phyloP scores from a whole-genome alignment of 805 yeast genomes.

The Lipomyces anomalus region DNA sequence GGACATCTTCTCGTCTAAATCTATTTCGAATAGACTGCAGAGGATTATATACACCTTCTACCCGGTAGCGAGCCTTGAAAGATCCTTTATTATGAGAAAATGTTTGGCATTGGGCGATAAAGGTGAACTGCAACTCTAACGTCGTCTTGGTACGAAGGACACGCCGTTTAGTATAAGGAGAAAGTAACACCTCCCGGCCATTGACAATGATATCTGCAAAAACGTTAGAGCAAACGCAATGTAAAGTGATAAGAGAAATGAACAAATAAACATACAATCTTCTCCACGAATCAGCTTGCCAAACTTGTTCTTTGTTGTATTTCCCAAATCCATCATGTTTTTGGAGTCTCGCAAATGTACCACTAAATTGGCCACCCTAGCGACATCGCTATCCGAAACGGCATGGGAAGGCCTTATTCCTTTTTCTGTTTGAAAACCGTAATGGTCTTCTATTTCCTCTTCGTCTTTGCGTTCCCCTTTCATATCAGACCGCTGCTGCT shows the following conservation, averaged over 20 bases:
- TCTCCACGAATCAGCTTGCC: slow-evolving; percentile 2
- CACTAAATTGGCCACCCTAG: slow-evolving; percentile 15
- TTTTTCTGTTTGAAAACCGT: too few relatives aligned
- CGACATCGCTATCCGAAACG: slow-evolving; percentile 19
- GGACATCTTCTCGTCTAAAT: too few relatives aligned
- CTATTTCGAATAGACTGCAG: slow-evolving; percentile 23
- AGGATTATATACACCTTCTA: slow-evolving; percentile 25
- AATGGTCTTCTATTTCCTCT: too few relatives aligned
- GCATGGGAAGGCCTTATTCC: too few relatives aligned
- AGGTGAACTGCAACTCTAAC: slow-evolving; percentile 19
- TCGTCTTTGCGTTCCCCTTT: too few relatives aligned
- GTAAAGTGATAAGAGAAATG: too few relatives aligned
- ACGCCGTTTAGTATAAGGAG: slow-evolving; percentile 13
- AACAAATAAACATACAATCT: slow-evolving; percentile 2
- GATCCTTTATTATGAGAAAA: background rate
- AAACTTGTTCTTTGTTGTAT: background rate
- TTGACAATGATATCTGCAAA: slow-evolving; percentile 1
- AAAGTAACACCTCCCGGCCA: slow-evolving; percentile 1
- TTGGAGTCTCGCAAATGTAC: slow-evolving; percentile 18
- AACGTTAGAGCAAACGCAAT: background rate
- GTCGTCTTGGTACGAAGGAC: slow-evolving; percentile 15
- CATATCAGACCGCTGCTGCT: too few relatives aligned
- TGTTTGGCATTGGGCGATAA: slow-evolving; percentile 10
- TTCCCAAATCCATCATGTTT: background rate
- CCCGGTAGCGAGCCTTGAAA: slow-evolving; percentile 8